Evolutionary conservation across 2,329 filamentous ascomycete species (phyloP), one percentile per base, ranked within the genome.

Genomic region (Pseudogymnoascus sp.): DNA sequence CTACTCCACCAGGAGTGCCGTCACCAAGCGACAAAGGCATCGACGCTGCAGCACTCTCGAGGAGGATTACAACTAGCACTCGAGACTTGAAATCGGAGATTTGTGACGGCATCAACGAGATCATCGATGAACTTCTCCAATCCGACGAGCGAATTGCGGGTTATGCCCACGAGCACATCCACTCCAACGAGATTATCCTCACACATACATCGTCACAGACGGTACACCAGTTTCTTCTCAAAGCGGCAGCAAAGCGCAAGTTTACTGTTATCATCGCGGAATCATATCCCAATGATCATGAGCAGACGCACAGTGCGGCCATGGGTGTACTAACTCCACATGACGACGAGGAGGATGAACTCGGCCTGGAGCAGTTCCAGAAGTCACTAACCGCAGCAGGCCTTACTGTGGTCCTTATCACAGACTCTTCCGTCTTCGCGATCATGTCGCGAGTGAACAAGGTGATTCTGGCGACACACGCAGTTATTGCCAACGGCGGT

Each of bases 361-460:
- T 79, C 78, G 64, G 70, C 71, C 50, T 77, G 73, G 36, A 78
- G 7, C 75, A 81, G 57, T 83, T 97, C 74, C 84, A 85, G 54
- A 96, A 94, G 74, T 86, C 91, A 57, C 81, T 97, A 63, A 85
- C 84, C 4, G 83, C 86, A 1, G 84, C 87, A 36, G 92, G 92
- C 26, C 89, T 95, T 61, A 88, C 85, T 1, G 88, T 96, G 41
- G 89, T 97, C 67, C 83, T 90, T 63, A 86, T 97, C 61, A 86
- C 90, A 44, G 92, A 96, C 74, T 88, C 86, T 6, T 89, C 91
- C 8, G 83, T 96, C 60, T 95, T 92, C 77, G 92, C 92, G 0
- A 89, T 97, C 69, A 97, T 99, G 90, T 89, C 92, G 7, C 86
- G 89, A 63, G 90, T 97, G 68, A 95, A 93, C 79, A 97, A 97